Conservation (phyloP, 345 rosid genomes). For the Punica granatum region DNA sequence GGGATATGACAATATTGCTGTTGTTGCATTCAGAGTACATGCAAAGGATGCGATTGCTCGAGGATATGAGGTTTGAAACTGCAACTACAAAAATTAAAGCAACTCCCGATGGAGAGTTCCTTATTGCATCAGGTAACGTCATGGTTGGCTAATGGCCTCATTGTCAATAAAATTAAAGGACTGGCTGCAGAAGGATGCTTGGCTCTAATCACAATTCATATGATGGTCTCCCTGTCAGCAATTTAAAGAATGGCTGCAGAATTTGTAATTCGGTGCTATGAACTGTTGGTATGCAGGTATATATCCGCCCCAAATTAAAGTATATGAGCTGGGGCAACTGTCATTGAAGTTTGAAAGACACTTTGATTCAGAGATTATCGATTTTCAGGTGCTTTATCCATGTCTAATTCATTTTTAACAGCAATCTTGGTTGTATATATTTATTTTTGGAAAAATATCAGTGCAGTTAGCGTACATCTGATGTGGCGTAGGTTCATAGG, state of each 20-base stretch:
- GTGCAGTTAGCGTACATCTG: neutral
- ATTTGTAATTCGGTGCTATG: conserved; percentile 7
- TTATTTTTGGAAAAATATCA: neutral
- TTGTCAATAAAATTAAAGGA: neutral
- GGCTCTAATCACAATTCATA: neutral
- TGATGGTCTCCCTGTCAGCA: neutral
- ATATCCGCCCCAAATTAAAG: conserved; percentile 90
- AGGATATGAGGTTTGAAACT: conserved; percentile 79
- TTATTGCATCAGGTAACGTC: conserved; percentile 64
- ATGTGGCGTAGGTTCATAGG: neutral
- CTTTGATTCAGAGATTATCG: conserved; percentile 74
- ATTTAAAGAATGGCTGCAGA: neutral
- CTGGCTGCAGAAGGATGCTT: neutral
- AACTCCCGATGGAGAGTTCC: conserved; percentile 79
- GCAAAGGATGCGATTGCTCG: conserved; percentile 50
- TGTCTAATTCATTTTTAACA: neutral
- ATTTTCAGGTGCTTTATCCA: conserved; percentile 54
- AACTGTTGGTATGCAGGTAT: conserved; percentile 38
- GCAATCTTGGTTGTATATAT: neutral
- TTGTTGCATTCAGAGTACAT: conserved; percentile 25
- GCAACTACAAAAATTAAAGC: conserved; percentile 70
- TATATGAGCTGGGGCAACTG: conserved; percentile 65
- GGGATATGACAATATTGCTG: neutral
- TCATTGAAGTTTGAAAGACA: conserved; percentile 90
- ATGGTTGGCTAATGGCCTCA: neutral